phyloP scores from a whole-genome alignment of 2,329 filamentous ascomycete genomes.

The Gremmenia infestans region DNA sequence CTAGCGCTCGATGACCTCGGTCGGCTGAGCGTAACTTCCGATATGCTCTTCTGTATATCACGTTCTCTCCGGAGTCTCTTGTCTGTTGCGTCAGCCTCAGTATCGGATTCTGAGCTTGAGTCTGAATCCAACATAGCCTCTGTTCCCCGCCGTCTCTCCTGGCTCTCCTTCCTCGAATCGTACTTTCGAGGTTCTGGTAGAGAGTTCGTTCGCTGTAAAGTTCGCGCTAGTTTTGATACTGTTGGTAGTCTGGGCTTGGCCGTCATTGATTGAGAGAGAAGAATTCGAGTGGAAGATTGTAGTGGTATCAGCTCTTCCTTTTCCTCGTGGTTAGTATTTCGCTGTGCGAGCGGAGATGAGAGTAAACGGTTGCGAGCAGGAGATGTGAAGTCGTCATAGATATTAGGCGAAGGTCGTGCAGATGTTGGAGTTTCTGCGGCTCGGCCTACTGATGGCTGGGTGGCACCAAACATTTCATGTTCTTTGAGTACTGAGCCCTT shows the following conservation, averaged over 20 bases:
- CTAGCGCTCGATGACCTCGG: constrained; percentile 2
- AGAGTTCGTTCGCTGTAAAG: neutral
- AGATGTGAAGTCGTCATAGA: constrained; percentile 21
- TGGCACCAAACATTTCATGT: constrained; percentile 28
- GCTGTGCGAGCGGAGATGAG: constrained; percentile 22
- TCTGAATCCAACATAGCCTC: constrained; percentile 7
- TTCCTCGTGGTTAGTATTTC: neutral
- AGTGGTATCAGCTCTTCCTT: constrained; percentile 6
- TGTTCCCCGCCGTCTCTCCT: constrained; percentile 19
- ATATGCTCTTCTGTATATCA: constrained; percentile 15
- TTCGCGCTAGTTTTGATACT: constrained; percentile 3
- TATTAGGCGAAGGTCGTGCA: constrained; percentile 28
- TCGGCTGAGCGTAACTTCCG: constrained; percentile 4
- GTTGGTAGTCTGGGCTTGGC: constrained; percentile 2
- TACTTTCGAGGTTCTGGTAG: constrained; percentile 22
- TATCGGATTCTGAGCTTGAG: constrained; percentile 20
- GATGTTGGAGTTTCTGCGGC: constrained; percentile 24
- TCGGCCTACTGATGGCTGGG: constrained; percentile 26
- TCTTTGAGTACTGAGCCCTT: constrained; percentile 28
- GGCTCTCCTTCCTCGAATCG: constrained; percentile 27
- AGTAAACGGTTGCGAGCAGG: constrained; percentile 8
- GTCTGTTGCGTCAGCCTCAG: constrained; percentile 11
- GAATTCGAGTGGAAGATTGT: constrained; percentile 13
- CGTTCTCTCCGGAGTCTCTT: constrained; percentile 6
- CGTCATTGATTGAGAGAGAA: constrained; percentile 11